Percentiles rank a stretch among this genome's conserved stretches.
phyloP scores from a whole-genome alignment of 345 rosid species.

The Gossypium turneri region DNA sequence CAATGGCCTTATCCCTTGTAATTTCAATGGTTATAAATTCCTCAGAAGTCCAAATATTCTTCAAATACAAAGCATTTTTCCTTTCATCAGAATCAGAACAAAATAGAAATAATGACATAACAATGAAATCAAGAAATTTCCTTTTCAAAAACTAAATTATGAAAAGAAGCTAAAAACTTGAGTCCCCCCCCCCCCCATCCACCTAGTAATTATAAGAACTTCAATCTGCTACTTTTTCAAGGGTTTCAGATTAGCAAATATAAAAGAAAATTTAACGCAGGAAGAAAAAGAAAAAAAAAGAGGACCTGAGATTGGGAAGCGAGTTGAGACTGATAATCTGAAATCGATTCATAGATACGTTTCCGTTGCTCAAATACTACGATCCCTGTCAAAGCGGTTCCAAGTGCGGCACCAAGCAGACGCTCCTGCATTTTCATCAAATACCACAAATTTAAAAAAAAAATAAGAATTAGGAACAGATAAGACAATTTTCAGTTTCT shows the following conservation, averaged over 20 bases:
- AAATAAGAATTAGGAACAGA: neutral
- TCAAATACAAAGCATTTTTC: neutral
- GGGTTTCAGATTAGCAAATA: slow-evolving; percentile 17
- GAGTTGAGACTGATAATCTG: slow-evolving; percentile 30
- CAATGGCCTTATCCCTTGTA: neutral
- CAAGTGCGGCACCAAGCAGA: slow-evolving; percentile 68
- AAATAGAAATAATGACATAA: neutral
- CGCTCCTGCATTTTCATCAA: slow-evolving; percentile 50
- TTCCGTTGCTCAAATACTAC: slow-evolving; percentile 62
- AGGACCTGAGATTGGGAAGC: slow-evolving; percentile 50
- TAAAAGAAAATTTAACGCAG: neutral
- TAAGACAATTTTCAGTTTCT: neutral
- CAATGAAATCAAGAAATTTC: neutral
- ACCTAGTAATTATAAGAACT: neutral
- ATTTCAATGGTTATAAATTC: neutral
- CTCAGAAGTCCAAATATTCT: neutral
- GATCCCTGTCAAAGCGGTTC: slow-evolving; percentile 52
- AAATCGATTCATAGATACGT: slow-evolving; percentile 52
- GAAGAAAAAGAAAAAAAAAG: neutral
- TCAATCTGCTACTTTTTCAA: slow-evolving; percentile 8
- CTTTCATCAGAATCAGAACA: neutral
- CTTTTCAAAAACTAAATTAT: neutral
- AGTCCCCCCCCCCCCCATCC: too few species aligned
- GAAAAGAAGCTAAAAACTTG: neutral
- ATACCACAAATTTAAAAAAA: neutral